A percentile compares a stretch with the other conserved stretches of the same genome.
These are phyloP conservation scores for Metschnikowia cerradonensis DNA, from an alignment of 805 yeast genomes.

Conservation along the genomic window DNA sequence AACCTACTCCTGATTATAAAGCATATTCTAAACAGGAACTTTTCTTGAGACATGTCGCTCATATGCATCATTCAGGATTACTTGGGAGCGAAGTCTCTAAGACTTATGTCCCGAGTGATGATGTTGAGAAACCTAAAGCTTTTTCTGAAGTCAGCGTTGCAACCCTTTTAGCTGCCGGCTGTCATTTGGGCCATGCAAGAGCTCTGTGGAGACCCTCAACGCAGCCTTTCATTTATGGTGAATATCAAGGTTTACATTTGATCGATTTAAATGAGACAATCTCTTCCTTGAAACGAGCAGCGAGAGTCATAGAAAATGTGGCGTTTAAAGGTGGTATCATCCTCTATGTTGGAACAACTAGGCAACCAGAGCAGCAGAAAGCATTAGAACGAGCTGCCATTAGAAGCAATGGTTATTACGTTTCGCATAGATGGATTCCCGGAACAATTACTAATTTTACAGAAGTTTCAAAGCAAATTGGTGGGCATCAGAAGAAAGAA, in stretches of 20 bases:
- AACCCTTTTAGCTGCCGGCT: slow-evolving; percentile 83
- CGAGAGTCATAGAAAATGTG: slow-evolving; percentile 79
- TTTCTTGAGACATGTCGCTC: slow-evolving; percentile 66
- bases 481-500: slow-evolving; percentile 42
- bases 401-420: slow-evolving; percentile 75
- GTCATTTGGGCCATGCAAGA: slow-evolving; percentile 91
- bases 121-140: slow-evolving; percentile 55
- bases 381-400: slow-evolving; percentile 76
- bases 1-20: slow-evolving; percentile 54
- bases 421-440: slow-evolving; percentile 85
- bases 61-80: slow-evolving; percentile 48
- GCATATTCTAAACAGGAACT: slow-evolving; percentile 78
- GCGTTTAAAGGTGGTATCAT: slow-evolving; percentile 82
- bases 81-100: slow-evolving; percentile 63
- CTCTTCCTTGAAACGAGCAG: slow-evolving; percentile 69
- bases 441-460: slow-evolving; percentile 88
- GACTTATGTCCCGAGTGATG: slow-evolving; percentile 68
- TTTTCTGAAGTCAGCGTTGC: slow-evolving; percentile 60
- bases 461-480: slow-evolving; percentile 56
- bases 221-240: slow-evolving; percentile 84
- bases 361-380: slow-evolving; percentile 61
- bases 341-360: slow-evolving; percentile 78
- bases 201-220: slow-evolving; percentile 74
- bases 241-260: slow-evolving; percentile 84
- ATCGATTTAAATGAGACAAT: slow-evolving; percentile 87